Evolutionary conservation across 345 rosid species (phyloP).

Genomic region (Sisymbrium altissimum): DNA sequence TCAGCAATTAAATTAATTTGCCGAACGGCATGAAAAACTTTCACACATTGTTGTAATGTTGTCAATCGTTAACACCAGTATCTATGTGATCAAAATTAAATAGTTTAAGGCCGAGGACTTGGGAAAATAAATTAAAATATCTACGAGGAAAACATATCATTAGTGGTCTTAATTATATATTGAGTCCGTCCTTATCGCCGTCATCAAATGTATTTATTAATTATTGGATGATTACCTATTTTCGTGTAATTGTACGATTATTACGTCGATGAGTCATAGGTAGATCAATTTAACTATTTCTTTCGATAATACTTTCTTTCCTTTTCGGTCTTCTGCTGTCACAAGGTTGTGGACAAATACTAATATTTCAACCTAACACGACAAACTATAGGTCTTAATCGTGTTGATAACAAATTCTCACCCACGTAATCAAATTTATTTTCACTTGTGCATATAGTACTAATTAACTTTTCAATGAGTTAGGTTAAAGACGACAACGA

Average conservation of each 20-base stretch:
- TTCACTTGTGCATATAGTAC: slow-evolving; percentile 2
- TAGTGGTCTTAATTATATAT: not conserved
- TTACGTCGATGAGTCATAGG: slow-evolving; percentile 32
- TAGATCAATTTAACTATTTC: not conserved
- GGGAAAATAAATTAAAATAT: not conserved
- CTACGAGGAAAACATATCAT: slow-evolving; percentile 11
- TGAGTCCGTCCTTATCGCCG: slow-evolving; percentile 13
- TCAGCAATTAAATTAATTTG: not conserved
- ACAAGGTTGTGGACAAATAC: slow-evolving; percentile 23
- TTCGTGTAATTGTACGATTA: slow-evolving; percentile 3
- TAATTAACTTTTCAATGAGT: slow-evolving; percentile 11
- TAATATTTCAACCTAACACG: slow-evolving; percentile 16
- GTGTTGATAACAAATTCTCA: slow-evolving; percentile 27
- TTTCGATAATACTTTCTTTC: slow-evolving; percentile 9
- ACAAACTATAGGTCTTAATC: slow-evolving; percentile 28
- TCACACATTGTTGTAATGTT: not conserved
- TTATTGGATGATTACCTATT: not conserved
- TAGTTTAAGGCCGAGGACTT: not conserved
- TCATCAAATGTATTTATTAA: not conserved
- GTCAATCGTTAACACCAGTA: slow-evolving; percentile 5
- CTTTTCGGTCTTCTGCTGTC: slow-evolving; percentile 30
- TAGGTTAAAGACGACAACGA: slow-evolving; percentile 17
- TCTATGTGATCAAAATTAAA: not conserved
- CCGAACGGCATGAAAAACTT: not conserved
- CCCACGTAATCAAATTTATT: slow-evolving; percentile 19